phyloP scores from a whole-genome alignment of 2,329 filamentous ascomycete species.

The Cladosporium sp. region DNA sequence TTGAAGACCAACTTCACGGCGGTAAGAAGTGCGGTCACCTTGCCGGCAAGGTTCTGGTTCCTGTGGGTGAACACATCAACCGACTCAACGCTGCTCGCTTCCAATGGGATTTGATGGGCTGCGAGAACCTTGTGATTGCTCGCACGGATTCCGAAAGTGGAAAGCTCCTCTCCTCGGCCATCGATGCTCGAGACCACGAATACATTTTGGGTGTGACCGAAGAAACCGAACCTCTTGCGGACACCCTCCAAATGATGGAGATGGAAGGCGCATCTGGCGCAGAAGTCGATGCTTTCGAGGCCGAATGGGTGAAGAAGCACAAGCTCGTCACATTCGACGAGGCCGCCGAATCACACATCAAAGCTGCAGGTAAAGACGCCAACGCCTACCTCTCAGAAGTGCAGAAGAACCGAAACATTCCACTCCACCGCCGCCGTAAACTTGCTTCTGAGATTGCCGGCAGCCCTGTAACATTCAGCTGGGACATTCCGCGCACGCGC shows the following conservation, averaged over 20 bases:
- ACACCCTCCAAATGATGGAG: slow-evolving; percentile 89
- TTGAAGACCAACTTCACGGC: slow-evolving; percentile 95
- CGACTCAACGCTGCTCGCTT: slow-evolving; percentile 85
- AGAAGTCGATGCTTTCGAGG: slow-evolving; percentile 83
- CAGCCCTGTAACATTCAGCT: slow-evolving; percentile 72
- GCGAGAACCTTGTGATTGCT: slow-evolving; percentile 89
- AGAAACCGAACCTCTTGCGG: slow-evolving; percentile 73
- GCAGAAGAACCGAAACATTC: slow-evolving; percentile 63
- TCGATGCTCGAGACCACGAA: slow-evolving; percentile 93
- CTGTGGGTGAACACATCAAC: slow-evolving; percentile 93
- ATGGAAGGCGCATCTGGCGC: slow-evolving; percentile 66
- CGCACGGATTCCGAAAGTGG: slow-evolving; percentile 94
- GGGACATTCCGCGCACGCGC: slow-evolving; percentile 86
- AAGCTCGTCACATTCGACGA: slow-evolving; percentile 89
- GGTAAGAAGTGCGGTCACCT: slow-evolving; percentile 98
- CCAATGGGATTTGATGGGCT: slow-evolving; percentile 98
- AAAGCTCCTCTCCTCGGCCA: slow-evolving; percentile 79
- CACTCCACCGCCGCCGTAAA: slow-evolving; percentile 69
- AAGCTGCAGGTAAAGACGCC: slow-evolving; percentile 27
- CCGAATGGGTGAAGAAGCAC: slow-evolving; percentile 80
- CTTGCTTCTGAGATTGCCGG: slow-evolving; percentile 65
- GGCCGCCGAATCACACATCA: slow-evolving; percentile 44
- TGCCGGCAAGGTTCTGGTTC: slow-evolving; percentile 92
- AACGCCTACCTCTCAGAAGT: slow-evolving; percentile 24
- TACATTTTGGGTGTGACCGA: slow-evolving; percentile 88